Evolutionary conservation across 2,329 filamentous ascomycete species (phyloP).

Genomic region (Mollisia scopiformis): DNA sequence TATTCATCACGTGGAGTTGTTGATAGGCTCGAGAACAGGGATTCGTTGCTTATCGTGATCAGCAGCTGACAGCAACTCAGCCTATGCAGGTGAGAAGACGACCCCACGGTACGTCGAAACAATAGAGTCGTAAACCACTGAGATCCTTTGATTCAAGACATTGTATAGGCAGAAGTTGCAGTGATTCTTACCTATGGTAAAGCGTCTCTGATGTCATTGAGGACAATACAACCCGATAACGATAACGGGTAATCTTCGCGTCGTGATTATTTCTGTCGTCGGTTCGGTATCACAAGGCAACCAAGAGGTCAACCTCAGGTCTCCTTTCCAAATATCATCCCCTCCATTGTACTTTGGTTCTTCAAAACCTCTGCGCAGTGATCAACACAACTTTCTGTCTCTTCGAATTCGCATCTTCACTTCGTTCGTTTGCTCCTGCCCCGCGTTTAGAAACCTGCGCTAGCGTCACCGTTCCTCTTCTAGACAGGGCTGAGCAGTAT

Average conservation of each 20-base stretch:
- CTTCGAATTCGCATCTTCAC: neutral
- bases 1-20: neutral
- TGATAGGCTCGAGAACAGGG: neutral
- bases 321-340: neutral
- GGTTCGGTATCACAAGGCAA: slow-evolving; percentile 7
- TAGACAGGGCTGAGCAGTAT: neutral
- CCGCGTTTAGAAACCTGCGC: neutral
- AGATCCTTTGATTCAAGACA: neutral
- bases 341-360: neutral
- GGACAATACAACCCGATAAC: no score
- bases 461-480: neutral
- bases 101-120: neutral
- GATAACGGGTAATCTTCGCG: no score
- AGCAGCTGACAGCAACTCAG: slow-evolving; percentile 5
- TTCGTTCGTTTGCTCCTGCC: neutral
- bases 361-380: neutral
- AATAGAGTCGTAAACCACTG: neutral
- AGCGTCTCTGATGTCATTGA: neutral
- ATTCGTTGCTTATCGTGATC: slow-evolving; percentile 2
- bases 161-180: neutral
- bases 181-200: neutral
- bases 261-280: no score
- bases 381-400: neutral
- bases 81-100: neutral
- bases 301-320: slow-evolving; percentile 1